A percentile compares a stretch with the other conserved stretches of the same genome.
These are phyloP conservation scores for Amanita subjunquillea DNA, from an alignment of 768 basidiomycete genomes.

Conservation along the genomic window DNA sequence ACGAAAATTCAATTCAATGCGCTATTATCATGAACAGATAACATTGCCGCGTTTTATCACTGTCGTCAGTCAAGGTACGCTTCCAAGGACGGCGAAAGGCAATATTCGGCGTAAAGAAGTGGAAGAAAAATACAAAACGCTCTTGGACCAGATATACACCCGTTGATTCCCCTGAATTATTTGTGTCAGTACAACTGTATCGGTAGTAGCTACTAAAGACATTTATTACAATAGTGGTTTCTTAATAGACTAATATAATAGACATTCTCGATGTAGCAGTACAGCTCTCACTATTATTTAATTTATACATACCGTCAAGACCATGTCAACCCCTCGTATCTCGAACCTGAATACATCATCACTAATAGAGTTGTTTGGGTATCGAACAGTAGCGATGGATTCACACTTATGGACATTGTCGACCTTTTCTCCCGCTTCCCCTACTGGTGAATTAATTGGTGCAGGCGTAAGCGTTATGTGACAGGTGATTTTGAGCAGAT, in stretches of 20 bases:
- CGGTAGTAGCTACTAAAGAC: not conserved
- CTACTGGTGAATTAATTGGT: not conserved
- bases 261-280: not conserved
- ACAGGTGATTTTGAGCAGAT: slow-evolving; percentile 8
- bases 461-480: slow-evolving; percentile 9
- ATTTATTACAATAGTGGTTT: not conserved
- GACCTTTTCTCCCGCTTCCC: too few relatives aligned
- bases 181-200: not conserved
- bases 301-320: not conserved
- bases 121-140: slow-evolving; percentile 49
- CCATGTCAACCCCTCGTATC: not conserved
- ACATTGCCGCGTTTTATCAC: slow-evolving; percentile 52
- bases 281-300: not conserved
- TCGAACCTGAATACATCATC: not conserved
- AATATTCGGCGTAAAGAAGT: slow-evolving; percentile 73
- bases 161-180: not conserved
- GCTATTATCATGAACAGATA: slow-evolving; percentile 76
- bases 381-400: slow-evolving; percentile 18
- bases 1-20: slow-evolving; percentile 59
- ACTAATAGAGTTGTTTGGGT: slow-evolving; percentile 11
- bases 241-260: not conserved
- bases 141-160: slow-evolving; percentile 50
- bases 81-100: slow-evolving; percentile 76
- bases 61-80: slow-evolving; percentile 48
- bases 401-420: slow-evolving; percentile 7